Evolutionary conservation across 495 filamentous ascomycete species (phyloP).

Genomic region (Monascus purpureus): DNA sequence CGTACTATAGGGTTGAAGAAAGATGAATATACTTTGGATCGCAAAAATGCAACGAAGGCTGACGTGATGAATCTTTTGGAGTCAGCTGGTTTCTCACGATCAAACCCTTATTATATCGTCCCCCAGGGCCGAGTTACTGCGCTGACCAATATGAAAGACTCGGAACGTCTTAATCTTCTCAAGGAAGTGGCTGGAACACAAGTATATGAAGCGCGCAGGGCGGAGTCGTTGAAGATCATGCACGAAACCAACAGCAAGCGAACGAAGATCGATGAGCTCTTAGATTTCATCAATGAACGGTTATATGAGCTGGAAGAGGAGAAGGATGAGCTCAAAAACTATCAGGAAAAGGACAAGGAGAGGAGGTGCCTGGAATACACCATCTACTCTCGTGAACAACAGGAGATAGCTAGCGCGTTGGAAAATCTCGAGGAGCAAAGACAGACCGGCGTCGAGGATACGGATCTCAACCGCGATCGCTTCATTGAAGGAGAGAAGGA

Average conservation of each 20-base stretch:
- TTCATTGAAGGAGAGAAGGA: conserved; percentile 73
- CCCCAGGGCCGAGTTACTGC: conserved; percentile 92
- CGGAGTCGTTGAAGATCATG: conserved; percentile 94
- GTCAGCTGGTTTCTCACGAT: conserved; percentile 89
- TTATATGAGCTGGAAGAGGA: conserved; percentile 87
- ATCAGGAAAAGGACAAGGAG: conserved; percentile 90
- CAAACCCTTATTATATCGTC: conserved; percentile 98
- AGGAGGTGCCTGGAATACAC: conserved; percentile 87
- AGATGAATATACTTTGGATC: conserved; percentile 93
- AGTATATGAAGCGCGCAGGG: conserved; percentile 82
- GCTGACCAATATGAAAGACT: conserved; percentile 96
- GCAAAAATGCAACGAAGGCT: conserved; percentile 86
- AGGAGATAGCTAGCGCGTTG: conserved; percentile 58
- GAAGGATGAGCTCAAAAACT: conserved; percentile 85
- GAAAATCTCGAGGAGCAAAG: conserved; percentile 73
- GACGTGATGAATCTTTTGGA: conserved; percentile 95
- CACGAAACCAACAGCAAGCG: conserved; percentile 89
- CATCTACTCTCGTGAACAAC: conserved; percentile 80
- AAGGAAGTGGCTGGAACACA: conserved; percentile 98
- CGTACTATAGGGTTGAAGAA: conserved; percentile 96
- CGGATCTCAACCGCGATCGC: conserved; percentile 63
- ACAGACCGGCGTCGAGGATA: conserved; percentile 66
- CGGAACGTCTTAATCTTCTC: conserved; percentile 70
- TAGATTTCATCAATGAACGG: conserved; percentile 83
- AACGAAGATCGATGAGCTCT: conserved; percentile 80